Conservation (phyloP, 495 filamentous ascomycete species). For the Aspergillus sclerotiicarbonarius region DNA sequence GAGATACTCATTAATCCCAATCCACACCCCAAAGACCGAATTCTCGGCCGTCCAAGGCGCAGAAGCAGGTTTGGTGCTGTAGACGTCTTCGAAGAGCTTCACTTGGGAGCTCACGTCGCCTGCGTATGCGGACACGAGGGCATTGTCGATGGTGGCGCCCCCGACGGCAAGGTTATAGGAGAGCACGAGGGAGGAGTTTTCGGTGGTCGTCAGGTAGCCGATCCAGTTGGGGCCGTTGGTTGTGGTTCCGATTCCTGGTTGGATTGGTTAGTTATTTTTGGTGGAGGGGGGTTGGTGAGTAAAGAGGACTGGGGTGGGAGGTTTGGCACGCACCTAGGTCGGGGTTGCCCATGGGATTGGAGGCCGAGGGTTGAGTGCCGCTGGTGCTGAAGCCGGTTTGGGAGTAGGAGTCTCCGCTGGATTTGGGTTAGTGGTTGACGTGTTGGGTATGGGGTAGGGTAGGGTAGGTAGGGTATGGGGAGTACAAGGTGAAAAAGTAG, state of each 20-base stretch:
- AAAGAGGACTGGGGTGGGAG: background rate
- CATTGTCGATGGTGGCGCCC: constrained; percentile 54
- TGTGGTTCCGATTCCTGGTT: constrained; percentile 47
- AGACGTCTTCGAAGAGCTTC: constrained; percentile 25
- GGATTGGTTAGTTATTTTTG: background rate
- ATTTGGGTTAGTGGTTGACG: background rate
- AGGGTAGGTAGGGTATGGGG: constrained; percentile 2
- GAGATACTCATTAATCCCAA: constrained; percentile 73
- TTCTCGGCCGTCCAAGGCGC: constrained; percentile 61
- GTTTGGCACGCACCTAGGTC: constrained; percentile 23
- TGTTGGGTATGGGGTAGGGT: background rate
- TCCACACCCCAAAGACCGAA: constrained; percentile 67
- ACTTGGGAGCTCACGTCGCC: constrained; percentile 35
- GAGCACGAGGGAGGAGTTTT: constrained; percentile 52
- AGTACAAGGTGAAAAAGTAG: constrained; percentile 39
- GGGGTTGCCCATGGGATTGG: constrained; percentile 78
- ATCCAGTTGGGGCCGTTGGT: constrained; percentile 53
- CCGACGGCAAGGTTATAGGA: constrained; percentile 57
- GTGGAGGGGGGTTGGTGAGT: no score
- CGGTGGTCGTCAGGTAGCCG: constrained; percentile 53
- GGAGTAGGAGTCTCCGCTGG: constrained; percentile 59
- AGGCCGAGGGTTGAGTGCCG: constrained; percentile 54
- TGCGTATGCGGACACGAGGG: constrained; percentile 34
- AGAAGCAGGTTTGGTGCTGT: constrained; percentile 29
- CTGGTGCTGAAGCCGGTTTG: constrained; percentile 64